These are phyloP conservation scores for Termitomyces sp. DNA, from an alignment of 768 basidiomycete species.

Conservation along the genomic window DNA sequence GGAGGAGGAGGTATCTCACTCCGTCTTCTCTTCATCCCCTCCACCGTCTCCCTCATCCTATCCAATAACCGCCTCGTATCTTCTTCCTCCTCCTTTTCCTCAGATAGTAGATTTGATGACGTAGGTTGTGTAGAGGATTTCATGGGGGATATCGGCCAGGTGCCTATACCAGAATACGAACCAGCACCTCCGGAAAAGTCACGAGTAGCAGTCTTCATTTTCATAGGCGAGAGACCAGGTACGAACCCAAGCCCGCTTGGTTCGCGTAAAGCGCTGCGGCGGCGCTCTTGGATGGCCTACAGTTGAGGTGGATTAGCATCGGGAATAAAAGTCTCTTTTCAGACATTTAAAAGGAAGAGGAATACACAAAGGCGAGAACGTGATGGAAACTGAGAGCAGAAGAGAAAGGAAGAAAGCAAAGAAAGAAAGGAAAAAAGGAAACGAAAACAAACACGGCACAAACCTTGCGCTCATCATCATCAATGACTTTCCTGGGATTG, in stretches of 20 bases:
- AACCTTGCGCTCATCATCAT: constrained; percentile 45
- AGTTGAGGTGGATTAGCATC: background rate
- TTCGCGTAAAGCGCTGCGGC: constrained; percentile 50
- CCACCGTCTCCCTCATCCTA: constrained; percentile 45
- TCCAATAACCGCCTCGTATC: constrained; percentile 41
- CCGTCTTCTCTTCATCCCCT: constrained; percentile 40
- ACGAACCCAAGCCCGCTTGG: constrained; percentile 46
- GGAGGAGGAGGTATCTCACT: constrained; percentile 22
- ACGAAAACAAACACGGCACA: background rate
- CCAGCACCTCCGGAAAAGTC: background rate
- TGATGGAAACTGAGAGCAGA: background rate
- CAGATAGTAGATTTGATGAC: background rate
- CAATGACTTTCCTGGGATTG: constrained; percentile 20
- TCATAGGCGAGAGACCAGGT: constrained; percentile 37
- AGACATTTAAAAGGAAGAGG: background rate
- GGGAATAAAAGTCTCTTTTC: background rate
- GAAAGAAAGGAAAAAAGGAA: background rate
- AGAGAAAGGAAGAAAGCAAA: background rate
- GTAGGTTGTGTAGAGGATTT: background rate
- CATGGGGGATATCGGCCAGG: background rate
- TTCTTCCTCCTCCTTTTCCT: constrained; percentile 25
- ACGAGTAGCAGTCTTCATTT: background rate
- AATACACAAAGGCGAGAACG: background rate
- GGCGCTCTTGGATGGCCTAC: constrained; percentile 58
- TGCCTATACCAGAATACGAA: background rate